Conservation (phyloP, 495 filamentous ascomycete species). For the Xylaria flabelliformis region DNA sequence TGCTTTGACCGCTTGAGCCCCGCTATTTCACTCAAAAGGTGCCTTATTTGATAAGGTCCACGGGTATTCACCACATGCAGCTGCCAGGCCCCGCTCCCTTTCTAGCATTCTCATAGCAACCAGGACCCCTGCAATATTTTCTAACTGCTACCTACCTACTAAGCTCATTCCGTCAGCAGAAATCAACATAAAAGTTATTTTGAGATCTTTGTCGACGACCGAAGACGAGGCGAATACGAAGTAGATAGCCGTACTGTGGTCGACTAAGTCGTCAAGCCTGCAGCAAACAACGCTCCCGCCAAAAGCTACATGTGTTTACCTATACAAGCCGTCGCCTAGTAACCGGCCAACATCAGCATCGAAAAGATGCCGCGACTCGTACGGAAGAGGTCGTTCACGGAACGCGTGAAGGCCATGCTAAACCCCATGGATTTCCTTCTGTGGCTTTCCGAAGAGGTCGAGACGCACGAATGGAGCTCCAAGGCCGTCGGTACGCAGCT, state of each 20-base stretch:
- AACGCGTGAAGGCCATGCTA: conserved; percentile 78
- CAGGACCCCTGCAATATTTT: conserved; percentile 26
- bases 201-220: not conserved
- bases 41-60: not conserved
- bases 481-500: conserved; percentile 75
- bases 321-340: not conserved
- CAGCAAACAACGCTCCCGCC: not conserved
- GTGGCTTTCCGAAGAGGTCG: conserved; percentile 87
- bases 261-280: not conserved
- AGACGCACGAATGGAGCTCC: conserved; percentile 87
- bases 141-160: not conserved
- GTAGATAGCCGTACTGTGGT: not conserved
- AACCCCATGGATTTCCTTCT: conserved; percentile 89
- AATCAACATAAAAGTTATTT: conserved; percentile 4
- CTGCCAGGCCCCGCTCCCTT: not conserved
- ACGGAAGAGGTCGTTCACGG: conserved; percentile 73
- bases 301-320: not conserved
- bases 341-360: conserved; percentile 11
- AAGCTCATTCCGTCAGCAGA: not conserved
- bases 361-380: conserved; percentile 66
- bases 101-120: conserved; percentile 6
- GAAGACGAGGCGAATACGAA: not conserved
- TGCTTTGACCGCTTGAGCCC: not conserved
- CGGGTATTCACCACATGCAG: not conserved
- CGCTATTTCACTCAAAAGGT: not conserved